Conservation (phyloP, 305 asterid species). For the Fraxinus floribunda region DNA sequence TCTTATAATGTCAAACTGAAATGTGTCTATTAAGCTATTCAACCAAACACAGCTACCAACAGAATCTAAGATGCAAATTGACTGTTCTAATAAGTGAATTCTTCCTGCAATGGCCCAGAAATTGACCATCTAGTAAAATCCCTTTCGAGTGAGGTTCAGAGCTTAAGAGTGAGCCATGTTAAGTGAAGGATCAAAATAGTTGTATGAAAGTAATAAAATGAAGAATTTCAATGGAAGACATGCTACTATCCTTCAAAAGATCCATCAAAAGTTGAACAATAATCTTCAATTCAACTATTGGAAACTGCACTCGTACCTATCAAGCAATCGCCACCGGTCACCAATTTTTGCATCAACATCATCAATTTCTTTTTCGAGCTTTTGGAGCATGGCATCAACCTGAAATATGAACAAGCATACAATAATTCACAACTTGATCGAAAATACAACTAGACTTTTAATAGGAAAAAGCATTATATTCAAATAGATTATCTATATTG, state of each 20-base stretch:
- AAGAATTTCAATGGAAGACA: not conserved
- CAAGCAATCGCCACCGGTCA: constrained; percentile 86
- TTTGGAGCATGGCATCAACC: constrained; percentile 98
- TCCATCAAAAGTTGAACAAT: constrained; percentile 1
- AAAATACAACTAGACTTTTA: constrained; percentile 18
- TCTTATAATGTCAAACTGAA: not conserved
- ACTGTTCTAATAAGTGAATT: not conserved
- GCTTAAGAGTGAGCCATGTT: not conserved
- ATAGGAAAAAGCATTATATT: not conserved
- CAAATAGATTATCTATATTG: not conserved
- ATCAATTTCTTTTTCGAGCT: constrained; percentile 95
- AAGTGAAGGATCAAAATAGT: constrained; percentile 4
- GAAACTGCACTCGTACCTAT: constrained; percentile 54
- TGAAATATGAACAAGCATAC: constrained; percentile 20
- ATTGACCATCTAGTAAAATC: not conserved
- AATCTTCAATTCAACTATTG: constrained; percentile 21
- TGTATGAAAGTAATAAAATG: not conserved
- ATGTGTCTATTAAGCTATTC: not conserved
- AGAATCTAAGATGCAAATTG: not conserved
- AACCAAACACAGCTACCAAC: not conserved
- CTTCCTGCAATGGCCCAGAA: not conserved
- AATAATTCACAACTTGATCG: not conserved
- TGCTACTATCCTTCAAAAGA: not conserved
- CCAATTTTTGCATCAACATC: constrained; percentile 95
- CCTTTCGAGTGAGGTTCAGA: not conserved